Evolutionary conservation across 2,329 filamentous ascomycete genomes (phyloP).

Genomic region (Fusarium udum): DNA sequence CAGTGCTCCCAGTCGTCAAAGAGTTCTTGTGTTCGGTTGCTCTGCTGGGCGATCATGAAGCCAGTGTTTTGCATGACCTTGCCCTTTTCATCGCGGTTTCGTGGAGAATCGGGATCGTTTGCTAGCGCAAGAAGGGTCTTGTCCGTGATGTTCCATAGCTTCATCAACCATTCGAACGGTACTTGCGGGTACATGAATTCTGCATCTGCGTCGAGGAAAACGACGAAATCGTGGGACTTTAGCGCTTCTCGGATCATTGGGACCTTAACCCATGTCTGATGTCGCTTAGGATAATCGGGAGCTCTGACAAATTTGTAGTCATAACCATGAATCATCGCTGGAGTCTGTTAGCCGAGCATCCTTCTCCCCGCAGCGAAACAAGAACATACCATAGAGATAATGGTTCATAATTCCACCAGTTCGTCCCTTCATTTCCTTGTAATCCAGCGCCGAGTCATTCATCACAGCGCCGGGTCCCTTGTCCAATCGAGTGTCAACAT

Average conservation of each 20-base stretch:
- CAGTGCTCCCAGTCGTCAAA: slow-evolving; percentile 21
- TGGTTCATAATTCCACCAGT: slow-evolving; percentile 36
- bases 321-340: slow-evolving; percentile 56
- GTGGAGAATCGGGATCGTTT: slow-evolving; percentile 51
- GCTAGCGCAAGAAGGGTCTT: slow-evolving; percentile 56
- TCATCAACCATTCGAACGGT: slow-evolving; percentile 58
- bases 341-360: neutral
- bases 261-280: slow-evolving; percentile 58
- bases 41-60: slow-evolving; percentile 36
- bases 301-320: slow-evolving; percentile 59
- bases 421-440: slow-evolving; percentile 28
- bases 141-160: slow-evolving; percentile 54
- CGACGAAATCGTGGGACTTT: slow-evolving; percentile 52
- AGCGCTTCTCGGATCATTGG: slow-evolving; percentile 51
- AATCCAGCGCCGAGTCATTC: slow-evolving; percentile 13
- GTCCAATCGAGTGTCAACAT: slow-evolving; percentile 31
- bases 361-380: neutral
- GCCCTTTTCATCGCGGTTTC: slow-evolving; percentile 49
- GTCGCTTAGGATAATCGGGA: slow-evolving; percentile 51
- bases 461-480: slow-evolving; percentile 26
- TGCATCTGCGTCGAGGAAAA: slow-evolving; percentile 57
- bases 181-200: slow-evolving; percentile 54
- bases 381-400: slow-evolving; percentile 31
- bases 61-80: slow-evolving; percentile 35
- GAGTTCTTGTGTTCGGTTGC: slow-evolving; percentile 34